phyloP scores from a whole-genome alignment of 495 filamentous ascomycete species.

The Aspergillus baeticus region DNA sequence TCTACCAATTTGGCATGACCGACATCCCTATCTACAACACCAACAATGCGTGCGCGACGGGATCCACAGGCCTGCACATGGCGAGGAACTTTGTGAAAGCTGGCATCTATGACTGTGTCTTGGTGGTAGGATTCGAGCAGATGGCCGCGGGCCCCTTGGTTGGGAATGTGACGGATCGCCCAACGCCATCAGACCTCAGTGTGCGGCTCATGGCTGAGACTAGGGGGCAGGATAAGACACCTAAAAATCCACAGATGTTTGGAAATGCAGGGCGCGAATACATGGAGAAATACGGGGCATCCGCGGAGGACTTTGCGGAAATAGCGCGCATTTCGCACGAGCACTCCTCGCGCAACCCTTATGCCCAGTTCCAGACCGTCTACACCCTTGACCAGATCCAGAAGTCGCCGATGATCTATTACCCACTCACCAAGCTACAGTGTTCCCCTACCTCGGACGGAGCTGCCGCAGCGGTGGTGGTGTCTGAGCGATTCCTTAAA shows the following conservation, averaged over 20 bases:
- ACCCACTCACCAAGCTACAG: slow-evolving; percentile 72
- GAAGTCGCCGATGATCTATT: slow-evolving; percentile 72
- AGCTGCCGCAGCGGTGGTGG: slow-evolving; percentile 83
- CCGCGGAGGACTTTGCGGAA: slow-evolving; percentile 85
- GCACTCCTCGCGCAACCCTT: slow-evolving; percentile 88
- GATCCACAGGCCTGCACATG: slow-evolving; percentile 82
- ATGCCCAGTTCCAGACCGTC: slow-evolving; percentile 91
- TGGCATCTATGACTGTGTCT: slow-evolving; percentile 77
- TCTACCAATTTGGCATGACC: slow-evolving; percentile 99
- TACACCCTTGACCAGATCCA: slow-evolving; percentile 86
- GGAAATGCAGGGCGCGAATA: slow-evolving; percentile 96
- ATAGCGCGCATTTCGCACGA: slow-evolving; percentile 91
- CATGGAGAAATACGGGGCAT: slow-evolving; percentile 90
- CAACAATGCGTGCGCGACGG: slow-evolving; percentile 98
- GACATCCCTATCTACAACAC: slow-evolving; percentile 94
- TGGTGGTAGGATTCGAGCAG: slow-evolving; percentile 97
- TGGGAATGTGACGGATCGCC: slow-evolving; percentile 74
- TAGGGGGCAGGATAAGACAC: slow-evolving; percentile 72
- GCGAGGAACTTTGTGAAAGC: slow-evolving; percentile 74
- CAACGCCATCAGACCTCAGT: slow-evolving; percentile 69
- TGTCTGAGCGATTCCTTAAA: slow-evolving; percentile 84
- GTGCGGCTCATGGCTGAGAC: slow-evolving; percentile 78
- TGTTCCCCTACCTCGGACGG: slow-evolving; percentile 93
- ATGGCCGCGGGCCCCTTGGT: slow-evolving; percentile 87
- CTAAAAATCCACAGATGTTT: slow-evolving; percentile 88